Conservation (phyloP, 352 stramenopile species). For the Thraustochytrium sp. region DNA sequence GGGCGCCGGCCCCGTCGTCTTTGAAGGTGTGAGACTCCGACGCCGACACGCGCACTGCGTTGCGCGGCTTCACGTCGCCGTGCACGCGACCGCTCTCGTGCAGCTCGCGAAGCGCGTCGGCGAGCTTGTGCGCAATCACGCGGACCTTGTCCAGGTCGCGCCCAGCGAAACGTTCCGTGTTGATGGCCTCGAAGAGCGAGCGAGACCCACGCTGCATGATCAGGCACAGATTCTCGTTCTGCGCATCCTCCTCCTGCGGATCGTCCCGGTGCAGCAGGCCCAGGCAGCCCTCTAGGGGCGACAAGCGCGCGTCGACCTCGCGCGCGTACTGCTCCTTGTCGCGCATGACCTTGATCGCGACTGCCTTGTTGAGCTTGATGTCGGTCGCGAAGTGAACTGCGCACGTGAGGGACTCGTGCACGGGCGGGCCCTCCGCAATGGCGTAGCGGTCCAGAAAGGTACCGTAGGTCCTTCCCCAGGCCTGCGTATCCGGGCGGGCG, state of each 20-base stretch:
- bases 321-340: neutral
- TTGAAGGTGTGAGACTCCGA: neutral
- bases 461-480: neutral
- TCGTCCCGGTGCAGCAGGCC: neutral
- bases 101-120: neutral
- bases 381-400: slow-evolving; percentile 1
- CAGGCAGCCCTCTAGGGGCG: neutral
- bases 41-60: neutral
- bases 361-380: neutral
- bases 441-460: neutral
- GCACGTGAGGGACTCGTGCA: slow-evolving; percentile 17
- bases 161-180: slow-evolving; percentile 28
- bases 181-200: slow-evolving; percentile 31
- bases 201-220: neutral
- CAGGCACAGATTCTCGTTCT: slow-evolving; percentile 2
- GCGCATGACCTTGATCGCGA: slow-evolving; percentile 17
- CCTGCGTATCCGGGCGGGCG: neutral
- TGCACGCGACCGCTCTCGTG: neutral
- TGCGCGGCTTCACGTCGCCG: slow-evolving; percentile 30
- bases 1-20: neutral
- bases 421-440: neutral
- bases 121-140: neutral
- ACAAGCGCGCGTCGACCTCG: neutral
- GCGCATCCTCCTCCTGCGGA: neutral
- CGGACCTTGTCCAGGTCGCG: neutral